Conservation (phyloP, 2,329 filamentous ascomycete genomes). For the Fusarium duplospermum region DNA sequence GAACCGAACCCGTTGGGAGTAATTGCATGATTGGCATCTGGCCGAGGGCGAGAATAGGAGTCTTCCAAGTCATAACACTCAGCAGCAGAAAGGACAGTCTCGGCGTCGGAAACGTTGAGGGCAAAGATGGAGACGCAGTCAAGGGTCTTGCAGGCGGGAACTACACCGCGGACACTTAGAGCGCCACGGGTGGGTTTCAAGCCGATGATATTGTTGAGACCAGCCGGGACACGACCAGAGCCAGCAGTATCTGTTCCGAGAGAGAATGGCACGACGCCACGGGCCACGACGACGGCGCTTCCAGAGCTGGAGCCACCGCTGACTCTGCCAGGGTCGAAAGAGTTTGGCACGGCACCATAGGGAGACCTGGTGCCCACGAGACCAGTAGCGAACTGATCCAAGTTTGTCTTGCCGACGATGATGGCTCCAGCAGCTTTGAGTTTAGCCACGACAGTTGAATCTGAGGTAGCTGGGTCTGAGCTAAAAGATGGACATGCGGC, state of each 20-base stretch:
- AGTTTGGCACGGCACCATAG: slow-evolving; percentile 66
- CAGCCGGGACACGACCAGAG: slow-evolving; percentile 64
- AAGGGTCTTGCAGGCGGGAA: slow-evolving; percentile 67
- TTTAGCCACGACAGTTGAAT: slow-evolving; percentile 60
- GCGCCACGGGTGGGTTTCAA: slow-evolving; percentile 65
- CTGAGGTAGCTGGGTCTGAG: slow-evolving; percentile 57
- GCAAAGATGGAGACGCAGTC: slow-evolving; percentile 69
- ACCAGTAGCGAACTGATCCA: slow-evolving; percentile 73
- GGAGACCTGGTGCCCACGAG: slow-evolving; percentile 71
- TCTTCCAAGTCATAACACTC: slow-evolving; percentile 62
- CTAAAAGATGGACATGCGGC: slow-evolving; percentile 62
- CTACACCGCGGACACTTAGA: slow-evolving; percentile 60
- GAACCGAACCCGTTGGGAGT: slow-evolving; percentile 46
- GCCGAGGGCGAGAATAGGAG: slow-evolving; percentile 60
- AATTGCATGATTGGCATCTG: slow-evolving; percentile 1
- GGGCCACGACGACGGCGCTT: slow-evolving; percentile 65
- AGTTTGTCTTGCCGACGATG: slow-evolving; percentile 68
- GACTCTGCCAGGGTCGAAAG: slow-evolving; percentile 55
- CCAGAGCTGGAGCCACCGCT: slow-evolving; percentile 69
- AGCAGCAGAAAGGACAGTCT: slow-evolving; percentile 60
- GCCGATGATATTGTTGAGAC: slow-evolving; percentile 65
- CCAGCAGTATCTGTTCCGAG: slow-evolving; percentile 68
- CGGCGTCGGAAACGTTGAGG: slow-evolving; percentile 60
- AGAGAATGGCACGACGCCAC: slow-evolving; percentile 65
- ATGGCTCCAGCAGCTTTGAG: slow-evolving; percentile 66